Evolutionary conservation across 768 basidiomycete species (phyloP), one percentile per base, ranked within the genome.

Genomic region (Termitomyces titanicus): DNA sequence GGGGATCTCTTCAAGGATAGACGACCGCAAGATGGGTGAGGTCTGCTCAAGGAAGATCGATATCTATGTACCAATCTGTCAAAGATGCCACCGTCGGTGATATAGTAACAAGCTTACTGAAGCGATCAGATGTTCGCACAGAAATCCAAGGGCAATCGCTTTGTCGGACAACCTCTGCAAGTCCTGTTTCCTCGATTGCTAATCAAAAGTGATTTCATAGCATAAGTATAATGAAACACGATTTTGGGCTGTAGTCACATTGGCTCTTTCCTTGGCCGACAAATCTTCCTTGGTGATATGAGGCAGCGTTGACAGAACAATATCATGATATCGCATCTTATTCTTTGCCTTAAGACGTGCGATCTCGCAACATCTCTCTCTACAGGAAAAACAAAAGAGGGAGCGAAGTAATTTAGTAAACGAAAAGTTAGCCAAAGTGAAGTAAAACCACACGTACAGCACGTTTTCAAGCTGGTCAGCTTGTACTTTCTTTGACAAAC

Each of bases 111-210:
- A 35, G 39, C 67, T 38, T 33, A 65, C 68, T 38, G 66, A 56
- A 35, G 64, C 57, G 42, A 66, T 64, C 17, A 65, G 60, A 27
- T 66, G 63, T 38, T 69, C 65, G 52, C 66, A 69, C 40, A 66
- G 45, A 60, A 62, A 67, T 11, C 61, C 66, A 10, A 70, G 50
- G 10, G 61, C 65, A 5, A 67, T 56, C 11, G 61, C 60, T 17
- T 57, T 61, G 43, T 69, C 59, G 6, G 67, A 57, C 12, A 63
- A 37, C 29, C 44, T 48, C 43, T 70, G 66, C 22, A 67, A 48
- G 20, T 56, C 48, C 27, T 49, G 25, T 49, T 51, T 55, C 42
- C 47, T 59, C 38, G 42, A 51, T 47, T 57, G 58, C 59, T 62
- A 20, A 44, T 50, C 59, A 44, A 57, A 39, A 24, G 40, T 6